A percentile compares a stretch with the other conserved stretches of the same genome.
Conservation (phyloP, 208 protist species). For the Naegleria lovaniensis region DNA sequence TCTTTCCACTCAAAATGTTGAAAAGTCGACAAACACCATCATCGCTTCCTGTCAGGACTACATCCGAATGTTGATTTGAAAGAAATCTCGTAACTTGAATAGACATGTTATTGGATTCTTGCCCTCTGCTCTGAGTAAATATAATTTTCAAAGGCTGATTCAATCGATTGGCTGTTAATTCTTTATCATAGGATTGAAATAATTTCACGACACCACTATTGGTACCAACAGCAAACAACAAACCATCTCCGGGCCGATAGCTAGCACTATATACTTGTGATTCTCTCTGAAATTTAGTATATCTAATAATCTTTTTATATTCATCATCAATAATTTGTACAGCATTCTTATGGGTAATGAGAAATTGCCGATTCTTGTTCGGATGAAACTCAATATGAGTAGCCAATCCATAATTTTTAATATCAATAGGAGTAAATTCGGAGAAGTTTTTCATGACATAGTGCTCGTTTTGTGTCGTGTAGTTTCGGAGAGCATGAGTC, state of each 20-base stretch:
- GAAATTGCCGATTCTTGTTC: not conserved
- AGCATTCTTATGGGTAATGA: not conserved
- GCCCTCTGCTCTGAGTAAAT: not conserved
- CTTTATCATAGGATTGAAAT: conserved; percentile 1
- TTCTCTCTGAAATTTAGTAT: conserved; percentile 14
- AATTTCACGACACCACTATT: not conserved
- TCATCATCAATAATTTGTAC: conserved; percentile 2
- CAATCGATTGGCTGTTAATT: not conserved
- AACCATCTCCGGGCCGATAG: not conserved
- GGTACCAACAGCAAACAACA: not conserved
- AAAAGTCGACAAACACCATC: not conserved
- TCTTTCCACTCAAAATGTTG: not conserved
- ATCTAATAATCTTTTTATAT: conserved; percentile 6
- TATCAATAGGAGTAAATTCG: not conserved
- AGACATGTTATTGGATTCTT: not conserved
- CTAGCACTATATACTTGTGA: not conserved
- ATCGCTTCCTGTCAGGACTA: not conserved
- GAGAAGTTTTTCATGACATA: not conserved
- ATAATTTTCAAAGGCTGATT: not conserved
- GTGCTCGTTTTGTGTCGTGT: not conserved
- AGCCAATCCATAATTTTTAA: not conserved
- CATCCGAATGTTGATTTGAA: not conserved
- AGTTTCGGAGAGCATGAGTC: not conserved
- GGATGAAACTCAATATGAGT: not conserved
- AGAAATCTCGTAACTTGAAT: not conserved